Conservation (phyloP, 177 flowering plant species). For the Telopea speciosissima region DNA sequence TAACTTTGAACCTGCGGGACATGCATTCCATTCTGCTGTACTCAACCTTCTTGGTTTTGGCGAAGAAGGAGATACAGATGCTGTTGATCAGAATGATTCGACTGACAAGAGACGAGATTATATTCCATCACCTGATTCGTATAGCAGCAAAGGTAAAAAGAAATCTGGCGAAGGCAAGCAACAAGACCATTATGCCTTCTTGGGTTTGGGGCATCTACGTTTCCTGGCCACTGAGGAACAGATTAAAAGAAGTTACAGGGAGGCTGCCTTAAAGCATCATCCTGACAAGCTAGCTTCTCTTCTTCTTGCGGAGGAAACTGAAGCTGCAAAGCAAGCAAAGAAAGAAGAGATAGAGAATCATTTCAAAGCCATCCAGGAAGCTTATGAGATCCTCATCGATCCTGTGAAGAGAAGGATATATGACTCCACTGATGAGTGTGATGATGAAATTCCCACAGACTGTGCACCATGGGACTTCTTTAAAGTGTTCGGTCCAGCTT, state of each 20-base stretch:
- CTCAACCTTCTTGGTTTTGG: conserved; percentile 43
- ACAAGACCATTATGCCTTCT: conserved; percentile 89
- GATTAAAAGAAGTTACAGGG: conserved; percentile 76
- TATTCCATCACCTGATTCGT: conserved; percentile 59
- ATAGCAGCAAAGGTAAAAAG: conserved; percentile 81
- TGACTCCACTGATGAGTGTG: conserved; percentile 96
- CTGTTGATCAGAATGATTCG: conserved; percentile 31
- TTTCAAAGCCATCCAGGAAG: conserved; percentile 87
- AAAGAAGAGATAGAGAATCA: conserved; percentile 84
- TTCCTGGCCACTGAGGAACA: conserved; percentile 95
- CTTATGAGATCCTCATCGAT: conserved; percentile 80
- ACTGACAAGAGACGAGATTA: conserved; percentile 41
- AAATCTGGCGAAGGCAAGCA: conserved; percentile 55
- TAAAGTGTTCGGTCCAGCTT: conserved; percentile 94
- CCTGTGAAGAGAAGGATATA: conserved; percentile 84
- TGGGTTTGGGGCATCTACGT: conserved; percentile 80
- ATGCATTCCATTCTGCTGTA: conserved; percentile 55
- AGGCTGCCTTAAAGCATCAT: conserved; percentile 78
- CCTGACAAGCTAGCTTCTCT: conserved; percentile 94
- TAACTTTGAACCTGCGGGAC: conserved; percentile 68
- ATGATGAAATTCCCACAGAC: conserved; percentile 87
- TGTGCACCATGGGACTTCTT: conserved; percentile 87
- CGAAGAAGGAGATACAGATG: conserved; percentile 34
- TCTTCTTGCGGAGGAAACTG: conserved; percentile 80
- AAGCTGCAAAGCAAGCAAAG: conserved; percentile 83